Evolutionary conservation across 495 filamentous ascomycete species (phyloP).

Genomic region (Penicillium longicatenatum): DNA sequence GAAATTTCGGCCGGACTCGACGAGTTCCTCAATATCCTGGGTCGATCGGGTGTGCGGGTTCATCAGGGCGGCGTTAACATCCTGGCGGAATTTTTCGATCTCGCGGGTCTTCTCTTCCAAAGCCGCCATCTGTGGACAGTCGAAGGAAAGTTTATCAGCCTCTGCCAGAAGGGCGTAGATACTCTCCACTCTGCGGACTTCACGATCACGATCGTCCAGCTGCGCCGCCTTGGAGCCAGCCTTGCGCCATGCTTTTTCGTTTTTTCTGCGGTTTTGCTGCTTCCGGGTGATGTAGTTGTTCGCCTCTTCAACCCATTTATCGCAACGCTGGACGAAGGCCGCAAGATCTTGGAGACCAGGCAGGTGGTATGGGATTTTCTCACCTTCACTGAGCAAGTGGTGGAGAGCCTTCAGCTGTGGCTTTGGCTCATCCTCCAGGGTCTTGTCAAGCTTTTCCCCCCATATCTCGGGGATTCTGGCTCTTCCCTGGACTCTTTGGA

Average conservation of each 20-base stretch:
- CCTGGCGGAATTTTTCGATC: slow-evolving; percentile 83
- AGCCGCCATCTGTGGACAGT: slow-evolving; percentile 87
- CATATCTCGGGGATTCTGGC: slow-evolving; percentile 84
- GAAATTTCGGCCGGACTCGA: slow-evolving; percentile 83
- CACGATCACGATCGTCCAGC: slow-evolving; percentile 84
- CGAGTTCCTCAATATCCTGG: slow-evolving; percentile 81
- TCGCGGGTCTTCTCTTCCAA: slow-evolving; percentile 85
- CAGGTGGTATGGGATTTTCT: slow-evolving; percentile 94
- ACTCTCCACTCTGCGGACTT: slow-evolving; percentile 87
- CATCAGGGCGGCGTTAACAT: slow-evolving; percentile 68
- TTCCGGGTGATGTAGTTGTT: slow-evolving; percentile 97
- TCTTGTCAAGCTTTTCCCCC: slow-evolving; percentile 85
- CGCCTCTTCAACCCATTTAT: slow-evolving; percentile 98
- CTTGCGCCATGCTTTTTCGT: slow-evolving; percentile 87
- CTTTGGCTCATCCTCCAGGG: slow-evolving; percentile 76
- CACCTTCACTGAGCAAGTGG: slow-evolving; percentile 85
- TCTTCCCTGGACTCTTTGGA: slow-evolving; percentile 81
- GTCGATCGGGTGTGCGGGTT: slow-evolving; percentile 61
- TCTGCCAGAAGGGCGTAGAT: slow-evolving; percentile 80
- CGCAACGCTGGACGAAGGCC: slow-evolving; percentile 90
- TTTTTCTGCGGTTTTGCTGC: slow-evolving; percentile 97
- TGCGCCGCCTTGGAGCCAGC: slow-evolving; percentile 76
- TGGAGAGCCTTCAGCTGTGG: slow-evolving; percentile 87
- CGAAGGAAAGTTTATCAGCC: slow-evolving; percentile 89
- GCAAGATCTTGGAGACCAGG: slow-evolving; percentile 79